A percentile compares a stretch with the other conserved stretches of the same genome.
Evolutionary conservation across 2,329 filamentous ascomycete species (phyloP).

Genomic region (Nothopassalora personata): DNA sequence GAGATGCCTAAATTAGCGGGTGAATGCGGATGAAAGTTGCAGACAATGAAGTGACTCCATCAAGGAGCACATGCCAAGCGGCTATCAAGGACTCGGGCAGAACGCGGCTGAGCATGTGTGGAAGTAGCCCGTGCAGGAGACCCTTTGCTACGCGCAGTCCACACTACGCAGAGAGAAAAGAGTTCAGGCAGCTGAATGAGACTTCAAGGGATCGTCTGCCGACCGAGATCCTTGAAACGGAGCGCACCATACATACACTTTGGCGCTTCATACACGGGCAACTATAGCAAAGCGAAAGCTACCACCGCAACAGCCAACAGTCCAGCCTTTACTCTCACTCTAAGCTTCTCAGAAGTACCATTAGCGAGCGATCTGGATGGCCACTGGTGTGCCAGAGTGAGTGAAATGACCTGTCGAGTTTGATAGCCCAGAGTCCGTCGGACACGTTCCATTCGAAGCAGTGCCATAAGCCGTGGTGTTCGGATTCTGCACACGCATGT

Average conservation of each 20-base stretch:
- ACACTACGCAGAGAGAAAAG: neutral
- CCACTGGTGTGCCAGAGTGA: neutral
- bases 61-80: neutral
- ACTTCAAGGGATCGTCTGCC: too few relatives aligned
- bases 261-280: neutral
- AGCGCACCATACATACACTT: neutral
- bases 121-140: neutral
- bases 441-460: conserved; percentile 15
- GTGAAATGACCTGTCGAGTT: neutral
- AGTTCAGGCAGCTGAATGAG: too few relatives aligned
- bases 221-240: neutral
- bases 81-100: neutral
- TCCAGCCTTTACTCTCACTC: neutral
- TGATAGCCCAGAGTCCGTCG: neutral
- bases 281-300: neutral
- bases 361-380: neutral
- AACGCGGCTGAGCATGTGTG: neutral
- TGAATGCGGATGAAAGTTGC: neutral
- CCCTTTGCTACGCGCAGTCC: neutral
- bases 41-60: neutral
- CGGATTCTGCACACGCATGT: conserved; percentile 21
- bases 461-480: conserved; percentile 13
- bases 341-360: neutral
- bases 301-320: neutral
- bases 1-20: neutral